phyloP scores from a whole-genome alignment of 495 filamentous ascomycete species.

The Thermothielavioides terrestris region DNA sequence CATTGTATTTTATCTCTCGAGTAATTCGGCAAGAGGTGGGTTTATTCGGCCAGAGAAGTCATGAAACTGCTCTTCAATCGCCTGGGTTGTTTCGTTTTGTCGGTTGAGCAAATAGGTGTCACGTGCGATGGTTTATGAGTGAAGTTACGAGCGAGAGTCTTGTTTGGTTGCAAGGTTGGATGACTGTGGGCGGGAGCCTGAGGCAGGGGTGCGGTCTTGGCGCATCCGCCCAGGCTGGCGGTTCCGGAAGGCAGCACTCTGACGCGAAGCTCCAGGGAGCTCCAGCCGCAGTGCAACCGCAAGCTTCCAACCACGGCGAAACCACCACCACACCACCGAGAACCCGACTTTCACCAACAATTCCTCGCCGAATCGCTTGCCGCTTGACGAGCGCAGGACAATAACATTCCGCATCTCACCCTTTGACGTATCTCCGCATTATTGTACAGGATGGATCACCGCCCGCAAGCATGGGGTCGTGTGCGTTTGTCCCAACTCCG shows the following conservation, averaged over 20 bases:
- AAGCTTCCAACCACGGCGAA: conserved; percentile 13
- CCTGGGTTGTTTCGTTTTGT: conserved; percentile 1
- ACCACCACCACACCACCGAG: neutral
- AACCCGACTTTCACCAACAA: neutral
- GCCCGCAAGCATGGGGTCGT: conserved; percentile 92
- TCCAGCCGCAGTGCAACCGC: conserved; percentile 20
- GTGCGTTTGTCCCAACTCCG: conserved; percentile 44
- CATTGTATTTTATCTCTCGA: conserved; percentile 41
- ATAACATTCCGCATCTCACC: too few species aligned
- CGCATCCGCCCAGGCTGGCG: conserved; percentile 15
- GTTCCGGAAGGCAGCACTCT: conserved; percentile 28
- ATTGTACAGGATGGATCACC: conserved; percentile 86
- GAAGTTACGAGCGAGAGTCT: too few species aligned
- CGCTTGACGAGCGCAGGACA: too few species aligned
- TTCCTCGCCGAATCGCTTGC: too few species aligned
- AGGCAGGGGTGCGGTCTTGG: conserved; percentile 4
- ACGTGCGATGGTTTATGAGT: conserved; percentile 15
- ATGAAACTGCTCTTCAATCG: too few species aligned
- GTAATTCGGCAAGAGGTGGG: too few species aligned
- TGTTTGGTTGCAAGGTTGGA: too few species aligned
- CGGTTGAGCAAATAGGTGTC: conserved; percentile 22
- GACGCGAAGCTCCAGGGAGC: conserved; percentile 32
- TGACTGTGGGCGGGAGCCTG: too few species aligned
- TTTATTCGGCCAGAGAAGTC: too few species aligned
- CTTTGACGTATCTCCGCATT: neutral